These are phyloP conservation scores for Luffa aegyptiaca DNA, from an alignment of 306 rosid genomes.

Conservation along the genomic window DNA sequence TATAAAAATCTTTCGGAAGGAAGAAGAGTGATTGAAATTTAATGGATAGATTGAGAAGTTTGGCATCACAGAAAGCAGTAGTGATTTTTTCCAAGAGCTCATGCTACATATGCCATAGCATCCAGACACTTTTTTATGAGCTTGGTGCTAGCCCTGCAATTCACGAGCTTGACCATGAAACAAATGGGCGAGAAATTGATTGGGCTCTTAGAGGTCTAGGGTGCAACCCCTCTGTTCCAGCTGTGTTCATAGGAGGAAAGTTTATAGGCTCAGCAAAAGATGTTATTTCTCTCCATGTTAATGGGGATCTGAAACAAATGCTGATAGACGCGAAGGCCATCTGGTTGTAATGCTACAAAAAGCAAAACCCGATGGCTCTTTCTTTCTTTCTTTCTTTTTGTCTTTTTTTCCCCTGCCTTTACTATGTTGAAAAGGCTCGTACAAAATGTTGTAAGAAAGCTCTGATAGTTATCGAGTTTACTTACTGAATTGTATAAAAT, in stretches of 20 bases:
- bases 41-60: slow-evolving; percentile 74
- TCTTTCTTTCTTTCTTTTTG: not conserved
- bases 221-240: slow-evolving; percentile 86
- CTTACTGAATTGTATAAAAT: slow-evolving; percentile 16
- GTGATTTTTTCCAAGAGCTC: slow-evolving; percentile 95
- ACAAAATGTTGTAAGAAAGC: slow-evolving; percentile 6
- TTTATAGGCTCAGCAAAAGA: slow-evolving; percentile 85
- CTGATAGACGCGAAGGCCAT: slow-evolving; percentile 90
- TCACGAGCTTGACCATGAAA: slow-evolving; percentile 72
- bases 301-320: slow-evolving; percentile 86
- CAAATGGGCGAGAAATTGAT: slow-evolving; percentile 82
- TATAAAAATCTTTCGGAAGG: not conserved
- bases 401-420: not conserved
- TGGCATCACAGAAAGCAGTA: slow-evolving; percentile 92
- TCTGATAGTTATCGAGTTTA: slow-evolving; percentile 17
- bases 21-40: not conserved
- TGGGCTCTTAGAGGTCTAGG: slow-evolving; percentile 67
- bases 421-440: not conserved
- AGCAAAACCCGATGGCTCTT: not conserved
- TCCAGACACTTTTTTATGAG: slow-evolving; percentile 76
- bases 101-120: slow-evolving; percentile 91
- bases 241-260: slow-evolving; percentile 87
- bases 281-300: slow-evolving; percentile 83
- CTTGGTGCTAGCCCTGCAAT: slow-evolving; percentile 95
- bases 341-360: slow-evolving; percentile 51